phyloP scores from a whole-genome alignment of 192 early-diverging fungal species.

The Coemansia sp. region DNA sequence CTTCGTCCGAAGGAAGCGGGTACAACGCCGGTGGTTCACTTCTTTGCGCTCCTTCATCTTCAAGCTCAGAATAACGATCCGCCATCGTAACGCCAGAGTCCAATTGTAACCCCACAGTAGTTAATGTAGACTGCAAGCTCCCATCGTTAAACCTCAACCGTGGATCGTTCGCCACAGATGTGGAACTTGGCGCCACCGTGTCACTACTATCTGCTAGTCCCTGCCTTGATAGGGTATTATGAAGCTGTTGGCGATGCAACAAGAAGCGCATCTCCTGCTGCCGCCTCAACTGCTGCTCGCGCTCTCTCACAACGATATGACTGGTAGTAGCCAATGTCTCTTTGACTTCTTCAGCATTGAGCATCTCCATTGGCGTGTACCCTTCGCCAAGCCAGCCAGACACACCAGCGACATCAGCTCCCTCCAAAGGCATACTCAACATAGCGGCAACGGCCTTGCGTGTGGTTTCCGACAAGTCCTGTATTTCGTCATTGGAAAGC shows the following conservation, averaged over 20 bases:
- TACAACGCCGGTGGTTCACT: conserved; percentile 38
- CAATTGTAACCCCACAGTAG: conserved; percentile 13
- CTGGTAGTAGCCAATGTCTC: conserved; percentile 51
- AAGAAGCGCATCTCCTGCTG: conserved; percentile 33
- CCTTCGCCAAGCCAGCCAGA: conserved; percentile 52
- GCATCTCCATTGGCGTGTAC: conserved; percentile 48
- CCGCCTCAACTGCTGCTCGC: conserved; percentile 44
- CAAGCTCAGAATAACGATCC: background rate
- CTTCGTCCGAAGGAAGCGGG: conserved; percentile 43
- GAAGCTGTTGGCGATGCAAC: conserved; percentile 11
- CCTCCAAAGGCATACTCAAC: conserved; percentile 50
- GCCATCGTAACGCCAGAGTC: conserved; percentile 3
- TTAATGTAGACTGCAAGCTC: background rate
- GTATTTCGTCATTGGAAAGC: conserved; percentile 40
- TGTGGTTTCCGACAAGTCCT: conserved; percentile 41
- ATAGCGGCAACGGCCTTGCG: conserved; percentile 41
- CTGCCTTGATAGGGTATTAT: conserved; percentile 1
- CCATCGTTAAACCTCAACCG: background rate
- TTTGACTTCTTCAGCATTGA: conserved; percentile 38
- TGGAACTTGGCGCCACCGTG: background rate
- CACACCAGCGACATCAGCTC: conserved; percentile 46
- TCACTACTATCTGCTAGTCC: background rate
- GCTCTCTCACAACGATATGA: conserved; percentile 47
- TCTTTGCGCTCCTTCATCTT: conserved; percentile 2
- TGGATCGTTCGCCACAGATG: conserved; percentile 1